Base-by-base conservation (phyloP, 2,329 filamentous ascomycete genomes). In the Teratosphaeria gauchensis region DNA sequence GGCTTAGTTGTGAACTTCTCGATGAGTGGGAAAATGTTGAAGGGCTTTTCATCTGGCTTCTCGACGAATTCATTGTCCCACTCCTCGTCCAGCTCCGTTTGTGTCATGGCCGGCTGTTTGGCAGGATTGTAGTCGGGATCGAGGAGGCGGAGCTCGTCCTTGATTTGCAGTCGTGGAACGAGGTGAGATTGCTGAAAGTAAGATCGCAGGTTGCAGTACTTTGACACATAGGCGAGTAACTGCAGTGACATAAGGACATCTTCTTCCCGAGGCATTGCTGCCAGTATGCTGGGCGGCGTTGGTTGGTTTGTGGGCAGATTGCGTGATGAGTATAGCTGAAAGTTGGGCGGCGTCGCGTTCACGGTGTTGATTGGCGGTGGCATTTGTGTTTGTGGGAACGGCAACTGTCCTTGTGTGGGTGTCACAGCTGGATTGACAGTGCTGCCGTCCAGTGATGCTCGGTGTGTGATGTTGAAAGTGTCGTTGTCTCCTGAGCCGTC, bases 201-300 rank as follows among this genome's bases (percentile, higher is more conserved):
- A 4, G 90, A 87, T 19, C 94, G 85, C 32, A 99, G 83, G 67
- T 95, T 95, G 80, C 94, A 97, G 76, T 99, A 99, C 74, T 99
- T 99, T 28, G 92, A 96, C 58, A 99, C 92, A 72, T 99, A 99
- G 16, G 94, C 94, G 53, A 99, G 82, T 21, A 99, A 83, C 74
- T 99, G 94, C 42, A 99, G 81, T 5, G 94, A 96, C 92, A 99
- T 96, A 63, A 99, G 80, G 2, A 99, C 94, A 69, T 99, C 94
- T 73, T 99, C 94, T 68, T 99, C 94, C 55, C 94, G 85, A 9
- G 94, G 94, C 88, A 97, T 95, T 11, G 91, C 88, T 31, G 92
- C 89, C 33, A 96, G 78, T 66, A 95, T 86, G 65, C 87, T 86
- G 16, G 87, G 83, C 16, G 65, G 62, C 11, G 68, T 62, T 4